These are phyloP conservation scores for Auriculariales sp. DNA, from an alignment of 768 basidiomycete species.

Conservation along the genomic window DNA sequence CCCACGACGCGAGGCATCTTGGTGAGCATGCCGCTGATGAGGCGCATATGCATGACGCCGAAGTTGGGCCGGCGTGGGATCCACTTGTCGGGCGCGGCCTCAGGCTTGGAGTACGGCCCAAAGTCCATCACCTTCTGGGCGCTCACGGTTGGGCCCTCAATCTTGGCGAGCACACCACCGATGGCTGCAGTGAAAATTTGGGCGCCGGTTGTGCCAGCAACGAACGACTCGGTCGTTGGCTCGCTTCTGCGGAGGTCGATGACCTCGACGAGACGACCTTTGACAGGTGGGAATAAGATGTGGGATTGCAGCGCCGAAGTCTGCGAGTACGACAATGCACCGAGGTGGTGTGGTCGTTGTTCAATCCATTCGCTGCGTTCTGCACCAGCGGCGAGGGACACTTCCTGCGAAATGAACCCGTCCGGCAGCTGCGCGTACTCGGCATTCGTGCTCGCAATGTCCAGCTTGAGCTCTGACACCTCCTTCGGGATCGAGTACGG, in stretches of 20 bases:
- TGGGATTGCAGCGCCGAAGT: slow-evolving; percentile 38
- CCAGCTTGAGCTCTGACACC: background rate
- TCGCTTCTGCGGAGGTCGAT: no score
- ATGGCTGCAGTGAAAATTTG: slow-evolving; percentile 14
- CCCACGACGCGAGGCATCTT: slow-evolving; percentile 33
- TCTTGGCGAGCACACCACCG: slow-evolving; percentile 17
- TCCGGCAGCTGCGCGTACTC: background rate
- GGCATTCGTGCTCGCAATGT: background rate
- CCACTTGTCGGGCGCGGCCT: slow-evolving; percentile 8
- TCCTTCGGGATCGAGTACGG: background rate
- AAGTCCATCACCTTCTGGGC: slow-evolving; percentile 11
- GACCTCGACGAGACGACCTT: slow-evolving; percentile 41
- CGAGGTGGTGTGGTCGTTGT: slow-evolving; percentile 48
- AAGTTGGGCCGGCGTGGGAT: slow-evolving; percentile 15
- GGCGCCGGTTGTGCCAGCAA: slow-evolving; percentile 3
- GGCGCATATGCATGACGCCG: slow-evolving; percentile 17
- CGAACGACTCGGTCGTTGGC: background rate
- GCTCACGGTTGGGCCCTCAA: slow-evolving; percentile 10
- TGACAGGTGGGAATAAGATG: slow-evolving; percentile 35
- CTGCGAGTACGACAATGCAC: slow-evolving; percentile 45
- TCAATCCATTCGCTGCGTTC: slow-evolving; percentile 24
- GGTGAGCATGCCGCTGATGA: slow-evolving; percentile 16
- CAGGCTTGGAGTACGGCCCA: slow-evolving; percentile 13
- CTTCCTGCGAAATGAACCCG: background rate
- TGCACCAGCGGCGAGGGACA: background rate